Base-by-base conservation (phyloP, 2,329 filamentous ascomycete species). In the Neofusicoccum ribis region DNA sequence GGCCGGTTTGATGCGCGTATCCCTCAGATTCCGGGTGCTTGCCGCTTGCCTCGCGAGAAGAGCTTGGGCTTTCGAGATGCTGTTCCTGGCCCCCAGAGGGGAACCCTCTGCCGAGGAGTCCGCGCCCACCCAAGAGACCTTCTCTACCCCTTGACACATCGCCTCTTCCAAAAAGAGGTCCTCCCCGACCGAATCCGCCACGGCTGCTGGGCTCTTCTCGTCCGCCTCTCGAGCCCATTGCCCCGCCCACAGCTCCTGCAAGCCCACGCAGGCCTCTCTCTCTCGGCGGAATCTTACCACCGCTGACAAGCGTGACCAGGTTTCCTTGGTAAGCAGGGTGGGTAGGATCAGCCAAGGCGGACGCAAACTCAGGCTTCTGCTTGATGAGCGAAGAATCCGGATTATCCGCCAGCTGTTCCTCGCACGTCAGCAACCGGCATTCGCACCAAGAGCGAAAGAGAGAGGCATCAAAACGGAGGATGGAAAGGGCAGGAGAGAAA, bases 341-440 rank as follows among this genome's bases (percentile, higher is more conserved):
- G 66, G 79, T 83, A 0, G 84, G 84, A 67, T 87, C 83, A 7
- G 80, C 79, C 68, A 81, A 84, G 23, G 82, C 77, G 4, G 81
- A 84, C 0, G 75, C 73, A 67, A 85, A 85, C 23, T 74, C 71
- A 0, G 73, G 71, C 60, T 74, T 67, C 67, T 67, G 70, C 66
- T 73, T 70, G 14, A 75, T 71, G 1, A 84, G 70, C 1, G 71
- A 68, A 15, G 77, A 79, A 46, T 74, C 75, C 0, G 81, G 82
- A 63, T 84, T 80, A 61, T 80, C 72, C 23, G 46, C 44, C 46
- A 51, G 9, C 59, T 63, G 23, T n/a, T 11, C 11, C 17, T 27
- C 63, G 68, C 1, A 69, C 71, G 74, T 78, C 49, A 49, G 17
- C 34, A 12, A 3, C 3, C 7, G 43, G 27, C 27, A 31, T 31